A percentile compares a stretch with the other conserved stretches of the same genome.
phyloP scores from a whole-genome alignment of 2,329 filamentous ascomycete genomes.

The Epichloe uncinata region DNA sequence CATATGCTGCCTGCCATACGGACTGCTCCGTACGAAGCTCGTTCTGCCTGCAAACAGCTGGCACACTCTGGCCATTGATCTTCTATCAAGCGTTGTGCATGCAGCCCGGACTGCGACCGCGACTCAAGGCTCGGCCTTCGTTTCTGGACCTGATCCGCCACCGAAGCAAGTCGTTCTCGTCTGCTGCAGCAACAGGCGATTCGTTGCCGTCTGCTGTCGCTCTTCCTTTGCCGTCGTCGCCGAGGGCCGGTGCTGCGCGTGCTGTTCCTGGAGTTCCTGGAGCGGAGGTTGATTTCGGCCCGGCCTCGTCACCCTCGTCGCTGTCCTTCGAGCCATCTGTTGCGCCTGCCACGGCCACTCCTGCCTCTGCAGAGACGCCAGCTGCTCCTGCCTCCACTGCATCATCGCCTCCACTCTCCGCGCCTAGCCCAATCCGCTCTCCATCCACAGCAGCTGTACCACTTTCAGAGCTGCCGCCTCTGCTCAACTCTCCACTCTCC shows the following conservation, averaged over 20 bases:
- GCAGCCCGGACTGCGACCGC: slow-evolving; percentile 36
- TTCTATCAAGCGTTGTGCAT: slow-evolving; percentile 23
- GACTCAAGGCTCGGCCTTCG: slow-evolving; percentile 38
- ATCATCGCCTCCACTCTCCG: slow-evolving; percentile 20
- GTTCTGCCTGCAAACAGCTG: background rate
- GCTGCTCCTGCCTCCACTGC: slow-evolving; percentile 13
- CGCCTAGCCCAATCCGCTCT: slow-evolving; percentile 3
- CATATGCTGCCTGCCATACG: background rate
- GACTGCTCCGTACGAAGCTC: background rate
- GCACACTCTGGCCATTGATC: background rate
- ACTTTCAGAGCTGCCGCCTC: slow-evolving; percentile 22
- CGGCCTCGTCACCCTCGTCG: background rate
- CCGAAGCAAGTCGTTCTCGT: slow-evolving; percentile 14
- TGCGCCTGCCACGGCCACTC: background rate
- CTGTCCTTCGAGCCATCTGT: background rate
- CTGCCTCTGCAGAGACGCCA: slow-evolving; percentile 1
- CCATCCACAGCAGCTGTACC: slow-evolving; percentile 9
- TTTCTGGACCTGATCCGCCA: slow-evolving; percentile 36
- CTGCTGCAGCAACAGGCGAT: background rate
- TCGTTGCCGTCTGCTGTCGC: background rate
- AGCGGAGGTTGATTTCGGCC: background rate
- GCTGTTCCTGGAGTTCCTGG: slow-evolving; percentile 1
- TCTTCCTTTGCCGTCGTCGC: slow-evolving; percentile 4
- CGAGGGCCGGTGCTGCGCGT: background rate
- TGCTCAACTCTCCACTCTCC: slow-evolving; percentile 29